Percentiles rank a stretch among this genome's conserved stretches.
Evolutionary conservation across 2,329 filamentous ascomycete genomes (phyloP).

Genomic region (Ceratocystis smalleyi): DNA sequence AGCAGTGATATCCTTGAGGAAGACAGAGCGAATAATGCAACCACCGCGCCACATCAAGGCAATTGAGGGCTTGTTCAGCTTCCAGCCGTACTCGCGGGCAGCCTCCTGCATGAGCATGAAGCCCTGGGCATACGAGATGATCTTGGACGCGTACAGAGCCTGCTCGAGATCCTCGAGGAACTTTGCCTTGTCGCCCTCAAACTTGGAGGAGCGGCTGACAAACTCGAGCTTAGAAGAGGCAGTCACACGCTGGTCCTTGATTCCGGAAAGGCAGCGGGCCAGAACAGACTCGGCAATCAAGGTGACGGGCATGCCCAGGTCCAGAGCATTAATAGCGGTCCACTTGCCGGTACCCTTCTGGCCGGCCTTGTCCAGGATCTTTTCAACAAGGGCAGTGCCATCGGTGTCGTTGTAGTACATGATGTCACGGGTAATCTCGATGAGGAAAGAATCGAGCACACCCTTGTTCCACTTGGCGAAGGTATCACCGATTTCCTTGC

Average conservation of each 20-base stretch:
- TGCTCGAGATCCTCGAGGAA: conserved; percentile 97
- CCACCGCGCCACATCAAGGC: conserved; percentile 99
- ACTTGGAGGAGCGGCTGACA: conserved; percentile 56
- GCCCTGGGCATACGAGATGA: conserved; percentile 98
- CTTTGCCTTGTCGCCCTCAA: conserved; percentile 78
- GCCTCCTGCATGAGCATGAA: conserved; percentile 99
- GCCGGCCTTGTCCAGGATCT: conserved; percentile 95
- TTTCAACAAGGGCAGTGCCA: conserved; percentile 80
- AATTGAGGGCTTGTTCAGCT: conserved; percentile 99
- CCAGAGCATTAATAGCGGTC: conserved; percentile 97
- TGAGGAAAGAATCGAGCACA: conserved; percentile 95
- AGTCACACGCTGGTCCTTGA: conserved; percentile 83
- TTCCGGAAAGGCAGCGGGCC: conserved; percentile 77
- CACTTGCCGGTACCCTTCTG: conserved; percentile 99
- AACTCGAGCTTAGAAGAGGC: conserved; percentile 63
- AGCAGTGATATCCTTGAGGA: conserved; percentile 98
- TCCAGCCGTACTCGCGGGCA: conserved; percentile 91
- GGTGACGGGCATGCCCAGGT: conserved; percentile 96
- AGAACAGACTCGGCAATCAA: conserved; percentile 96
- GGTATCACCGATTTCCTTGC: conserved; percentile 92
- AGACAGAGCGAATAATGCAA: conserved; percentile 99
- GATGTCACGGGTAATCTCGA: conserved; percentile 97
- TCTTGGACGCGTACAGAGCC: conserved; percentile 98
- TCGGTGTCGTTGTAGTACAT: conserved; percentile 98
- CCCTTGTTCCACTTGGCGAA: conserved; percentile 97